phyloP scores from a whole-genome alignment of 345 rosid genomes.

The Brassica incana region DNA sequence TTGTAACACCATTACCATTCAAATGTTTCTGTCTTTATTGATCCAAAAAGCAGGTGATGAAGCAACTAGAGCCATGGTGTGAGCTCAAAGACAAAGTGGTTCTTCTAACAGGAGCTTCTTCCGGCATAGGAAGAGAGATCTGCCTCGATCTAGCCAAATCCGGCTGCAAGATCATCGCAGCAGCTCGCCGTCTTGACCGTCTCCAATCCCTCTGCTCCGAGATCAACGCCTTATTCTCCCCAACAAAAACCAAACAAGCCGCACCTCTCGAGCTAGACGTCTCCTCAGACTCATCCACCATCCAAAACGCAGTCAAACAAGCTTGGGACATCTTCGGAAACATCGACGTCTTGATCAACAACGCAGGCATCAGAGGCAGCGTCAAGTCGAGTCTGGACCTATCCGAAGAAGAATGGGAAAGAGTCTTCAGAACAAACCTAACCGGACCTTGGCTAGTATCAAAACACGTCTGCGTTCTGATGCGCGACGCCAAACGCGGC shows the following conservation, averaged over 20 bases:
- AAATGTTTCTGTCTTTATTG: background rate
- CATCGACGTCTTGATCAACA: conserved; percentile 71
- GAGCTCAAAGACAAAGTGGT: conserved; percentile 68
- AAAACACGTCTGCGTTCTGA: conserved; percentile 55
- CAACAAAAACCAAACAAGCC: conserved; percentile 37
- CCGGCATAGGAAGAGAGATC: conserved; percentile 76
- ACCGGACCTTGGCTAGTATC: conserved; percentile 84
- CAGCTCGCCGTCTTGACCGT: conserved; percentile 75
- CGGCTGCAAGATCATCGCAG: conserved; percentile 68
- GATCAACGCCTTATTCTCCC: conserved; percentile 42
- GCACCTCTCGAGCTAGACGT: conserved; percentile 72
- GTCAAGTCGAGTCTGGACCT: conserved; percentile 29
- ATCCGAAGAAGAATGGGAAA: conserved; percentile 66
- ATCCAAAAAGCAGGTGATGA: conserved; percentile 18
- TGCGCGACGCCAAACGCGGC: conserved; percentile 62
- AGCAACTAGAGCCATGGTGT: conserved; percentile 71
- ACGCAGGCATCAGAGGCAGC: conserved; percentile 73
- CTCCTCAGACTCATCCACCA: conserved; percentile 50
- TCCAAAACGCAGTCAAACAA: conserved; percentile 44
- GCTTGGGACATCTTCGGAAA: conserved; percentile 79
- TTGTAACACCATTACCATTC: background rate
- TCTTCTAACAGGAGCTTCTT: conserved; percentile 85
- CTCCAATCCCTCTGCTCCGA: conserved; percentile 71
- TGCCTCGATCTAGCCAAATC: conserved; percentile 74
- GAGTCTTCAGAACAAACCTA: conserved; percentile 54